These are phyloP conservation scores for Aspergillus sp. DNA, from an alignment of 2,329 filamentous ascomycete genomes.

Conservation along the genomic window DNA sequence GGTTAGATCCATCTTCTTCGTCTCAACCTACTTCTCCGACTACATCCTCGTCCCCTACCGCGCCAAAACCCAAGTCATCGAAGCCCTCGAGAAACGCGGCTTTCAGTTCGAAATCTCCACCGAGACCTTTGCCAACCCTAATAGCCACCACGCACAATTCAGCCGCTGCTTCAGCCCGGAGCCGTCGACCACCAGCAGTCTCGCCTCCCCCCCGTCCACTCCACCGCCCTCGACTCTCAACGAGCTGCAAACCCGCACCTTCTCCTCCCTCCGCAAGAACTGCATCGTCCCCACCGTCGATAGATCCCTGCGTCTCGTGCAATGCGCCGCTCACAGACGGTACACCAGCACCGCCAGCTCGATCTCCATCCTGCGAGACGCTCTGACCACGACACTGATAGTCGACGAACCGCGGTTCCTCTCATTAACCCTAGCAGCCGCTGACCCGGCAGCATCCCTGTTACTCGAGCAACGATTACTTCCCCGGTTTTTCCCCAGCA, in stretches of 20 bases:
- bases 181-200: slow-evolving; percentile 23
- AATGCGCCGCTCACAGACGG: slow-evolving; percentile 62
- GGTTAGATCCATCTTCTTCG: slow-evolving; percentile 81
- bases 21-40: slow-evolving; percentile 95
- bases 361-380: slow-evolving; percentile 31
- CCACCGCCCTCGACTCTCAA: slow-evolving; percentile 68
- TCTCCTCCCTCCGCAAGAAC: slow-evolving; percentile 69
- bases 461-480: slow-evolving; percentile 43
- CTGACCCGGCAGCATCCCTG: slow-evolving; percentile 39
- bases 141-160: slow-evolving; percentile 38
- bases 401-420: slow-evolving; percentile 41
- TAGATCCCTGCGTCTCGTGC: slow-evolving; percentile 61
- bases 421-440: slow-evolving; percentile 39
- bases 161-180: slow-evolving; percentile 25
- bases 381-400: slow-evolving; percentile 30
- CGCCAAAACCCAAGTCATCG: slow-evolving; percentile 64
- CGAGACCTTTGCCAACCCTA: slow-evolving; percentile 56
- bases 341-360: slow-evolving; percentile 33
- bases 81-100: slow-evolving; percentile 66
- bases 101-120: slow-evolving; percentile 71
- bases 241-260: slow-evolving; percentile 76
- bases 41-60: slow-evolving; percentile 84
- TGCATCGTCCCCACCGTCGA: slow-evolving; percentile 67
- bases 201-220: slow-evolving; percentile 48
- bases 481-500: slow-evolving; percentile 48